Conservation (phyloP, 1,284 basidiomycete genomes). For the Fomes fomentarius region DNA sequence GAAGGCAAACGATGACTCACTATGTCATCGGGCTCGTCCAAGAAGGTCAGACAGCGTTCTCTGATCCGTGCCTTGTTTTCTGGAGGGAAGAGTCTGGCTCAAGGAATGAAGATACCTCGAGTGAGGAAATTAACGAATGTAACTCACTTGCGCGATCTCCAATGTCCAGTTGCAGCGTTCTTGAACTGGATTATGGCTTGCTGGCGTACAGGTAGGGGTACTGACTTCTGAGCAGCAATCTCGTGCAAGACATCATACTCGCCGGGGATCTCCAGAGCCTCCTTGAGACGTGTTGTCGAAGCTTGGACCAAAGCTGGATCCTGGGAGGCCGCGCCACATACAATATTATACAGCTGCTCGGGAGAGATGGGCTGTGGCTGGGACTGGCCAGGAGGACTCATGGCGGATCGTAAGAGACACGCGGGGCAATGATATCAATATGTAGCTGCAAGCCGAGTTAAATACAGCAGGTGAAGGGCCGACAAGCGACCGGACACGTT, state of each 20-base stretch:
- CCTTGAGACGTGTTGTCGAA: constrained; percentile 65
- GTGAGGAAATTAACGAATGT: not conserved
- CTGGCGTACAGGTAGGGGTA: constrained; percentile 68
- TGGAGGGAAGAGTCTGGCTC: constrained; percentile 62
- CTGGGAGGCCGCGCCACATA: constrained; percentile 72
- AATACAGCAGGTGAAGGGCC: constrained; percentile 5
- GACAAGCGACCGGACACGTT: constrained; percentile 1
- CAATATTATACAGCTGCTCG: constrained; percentile 65
- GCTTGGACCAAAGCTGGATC: constrained; percentile 59
- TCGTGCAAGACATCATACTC: constrained; percentile 71
- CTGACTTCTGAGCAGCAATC: constrained; percentile 61
- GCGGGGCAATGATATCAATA: constrained; percentile 2
- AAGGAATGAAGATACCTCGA: not conserved
- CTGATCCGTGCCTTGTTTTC: constrained; percentile 65
- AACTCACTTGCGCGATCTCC: constrained; percentile 71
- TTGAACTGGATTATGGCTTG: constrained; percentile 85
- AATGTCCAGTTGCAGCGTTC: constrained; percentile 66
- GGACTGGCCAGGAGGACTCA: constrained; percentile 15
- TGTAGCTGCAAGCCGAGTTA: constrained; percentile 2
- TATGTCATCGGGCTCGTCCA: constrained; percentile 75
- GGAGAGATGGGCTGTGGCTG: constrained; percentile 43
- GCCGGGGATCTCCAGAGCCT: constrained; percentile 67
- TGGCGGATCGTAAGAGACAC: not conserved
- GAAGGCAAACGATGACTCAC: constrained; percentile 39
- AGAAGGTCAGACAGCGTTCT: constrained; percentile 58